phyloP scores from a whole-genome alignment of 306 rosid genomes.

The Fragaria vesca region DNA sequence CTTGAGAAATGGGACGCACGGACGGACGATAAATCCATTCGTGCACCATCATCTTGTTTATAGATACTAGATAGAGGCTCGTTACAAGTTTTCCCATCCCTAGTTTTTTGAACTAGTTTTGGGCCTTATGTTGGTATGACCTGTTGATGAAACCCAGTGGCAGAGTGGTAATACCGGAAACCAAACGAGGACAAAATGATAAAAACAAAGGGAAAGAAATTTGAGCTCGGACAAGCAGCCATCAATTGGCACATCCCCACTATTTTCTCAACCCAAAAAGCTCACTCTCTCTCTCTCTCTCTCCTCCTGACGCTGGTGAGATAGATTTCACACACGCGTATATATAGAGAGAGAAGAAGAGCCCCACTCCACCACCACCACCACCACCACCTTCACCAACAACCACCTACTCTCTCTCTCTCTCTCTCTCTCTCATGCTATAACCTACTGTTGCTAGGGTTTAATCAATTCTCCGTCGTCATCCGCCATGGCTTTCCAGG shows the following conservation, averaged over 20 bases:
- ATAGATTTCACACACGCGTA: slow-evolving; percentile 3
- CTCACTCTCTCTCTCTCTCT: background rate
- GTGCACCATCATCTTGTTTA: no score
- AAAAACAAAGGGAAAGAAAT: background rate
- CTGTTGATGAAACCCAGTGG: background rate
- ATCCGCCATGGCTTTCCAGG: slow-evolving; percentile 59
- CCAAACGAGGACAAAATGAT: background rate
- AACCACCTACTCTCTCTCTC: slow-evolving; percentile 23
- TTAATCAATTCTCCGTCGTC: slow-evolving; percentile 25
- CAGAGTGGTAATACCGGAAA: background rate
- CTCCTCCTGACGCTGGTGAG: background rate
- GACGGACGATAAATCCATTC: no score
- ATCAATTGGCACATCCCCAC: slow-evolving; percentile 1
- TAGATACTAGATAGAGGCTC: no score
- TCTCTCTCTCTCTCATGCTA: slow-evolving; percentile 42
- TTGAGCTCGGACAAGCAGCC: slow-evolving; percentile 27
- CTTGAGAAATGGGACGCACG: no score
- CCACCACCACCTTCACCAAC: slow-evolving; percentile 23
- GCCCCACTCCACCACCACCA: background rate
- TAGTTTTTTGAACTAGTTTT: background rate
- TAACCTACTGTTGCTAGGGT: slow-evolving; percentile 47
- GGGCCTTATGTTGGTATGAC: background rate
- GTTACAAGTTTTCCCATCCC: no score
- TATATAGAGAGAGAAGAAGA: background rate
- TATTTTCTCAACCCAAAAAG: background rate